phyloP scores from a whole-genome alignment of 2,329 filamentous ascomycete genomes.

The Penicillium sp. region DNA sequence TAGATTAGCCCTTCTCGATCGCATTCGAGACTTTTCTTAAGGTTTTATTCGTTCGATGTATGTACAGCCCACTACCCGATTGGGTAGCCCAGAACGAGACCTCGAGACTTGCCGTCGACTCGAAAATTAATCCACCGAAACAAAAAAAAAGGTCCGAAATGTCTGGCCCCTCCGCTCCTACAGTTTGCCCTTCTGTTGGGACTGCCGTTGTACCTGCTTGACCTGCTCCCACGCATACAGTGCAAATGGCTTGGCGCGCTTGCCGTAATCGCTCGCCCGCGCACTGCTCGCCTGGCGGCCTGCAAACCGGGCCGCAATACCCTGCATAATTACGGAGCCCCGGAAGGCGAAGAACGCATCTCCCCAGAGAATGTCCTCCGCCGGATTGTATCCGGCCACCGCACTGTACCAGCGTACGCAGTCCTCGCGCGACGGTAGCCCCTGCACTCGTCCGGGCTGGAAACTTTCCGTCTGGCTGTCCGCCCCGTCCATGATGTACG shows the following conservation, averaged over 20 bases:
- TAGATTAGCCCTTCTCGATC: neutral
- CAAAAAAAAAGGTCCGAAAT: too few relatives aligned
- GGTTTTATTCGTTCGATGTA: neutral
- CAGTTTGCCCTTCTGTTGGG: conserved; percentile 43
- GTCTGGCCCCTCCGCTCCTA: conserved; percentile 30
- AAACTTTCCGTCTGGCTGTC: conserved; percentile 52
- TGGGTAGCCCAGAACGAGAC: neutral
- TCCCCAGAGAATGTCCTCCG: conserved; percentile 58
- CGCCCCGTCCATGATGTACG: conserved; percentile 37
- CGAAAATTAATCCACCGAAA: neutral
- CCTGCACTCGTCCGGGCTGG: conserved; percentile 61
- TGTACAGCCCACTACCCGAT: neutral
- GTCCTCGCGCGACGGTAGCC: conserved; percentile 61
- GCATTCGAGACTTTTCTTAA: too few relatives aligned
- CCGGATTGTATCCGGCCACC: conserved; percentile 69
- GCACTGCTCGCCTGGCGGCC: conserved; percentile 84
- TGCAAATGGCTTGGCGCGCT: conserved; percentile 68
- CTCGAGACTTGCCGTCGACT: neutral
- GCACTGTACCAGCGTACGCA: conserved; percentile 66
- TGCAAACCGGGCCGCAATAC: conserved; percentile 86
- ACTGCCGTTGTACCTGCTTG: conserved; percentile 46
- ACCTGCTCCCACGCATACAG: conserved; percentile 76
- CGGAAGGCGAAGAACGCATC: conserved; percentile 63
- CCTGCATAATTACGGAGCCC: conserved; percentile 69
- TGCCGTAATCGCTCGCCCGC: conserved; percentile 70